phyloP scores from a whole-genome alignment of 2,329 filamentous ascomycete genomes.

The Fusarium sp. region DNA sequence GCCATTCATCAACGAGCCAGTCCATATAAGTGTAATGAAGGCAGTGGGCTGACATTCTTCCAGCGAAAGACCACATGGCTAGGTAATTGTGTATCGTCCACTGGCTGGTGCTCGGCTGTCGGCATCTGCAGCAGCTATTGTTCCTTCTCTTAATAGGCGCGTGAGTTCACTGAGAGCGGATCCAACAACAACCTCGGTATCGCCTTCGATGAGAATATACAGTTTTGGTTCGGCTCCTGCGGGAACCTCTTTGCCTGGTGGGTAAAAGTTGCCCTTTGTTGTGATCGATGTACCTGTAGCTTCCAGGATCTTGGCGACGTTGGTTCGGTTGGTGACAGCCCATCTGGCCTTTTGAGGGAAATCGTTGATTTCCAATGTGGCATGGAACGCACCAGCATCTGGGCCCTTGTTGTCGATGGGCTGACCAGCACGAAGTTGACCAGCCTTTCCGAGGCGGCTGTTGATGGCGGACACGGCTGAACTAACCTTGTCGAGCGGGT shows the following conservation, averaged over 20 bases:
- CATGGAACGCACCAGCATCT: constrained; percentile 95
- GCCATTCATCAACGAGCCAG: not conserved
- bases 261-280: constrained; percentile 93
- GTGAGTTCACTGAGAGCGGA: constrained; percentile 92
- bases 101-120: constrained; percentile 80
- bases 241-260: constrained; percentile 80
- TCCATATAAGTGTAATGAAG: not conserved
- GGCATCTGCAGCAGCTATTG: constrained; percentile 87
- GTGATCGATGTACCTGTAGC: constrained; percentile 95
- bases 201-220: constrained; percentile 97
- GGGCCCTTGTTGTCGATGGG: constrained; percentile 99
- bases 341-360: constrained; percentile 98
- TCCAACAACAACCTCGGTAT: constrained; percentile 91
- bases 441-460: constrained; percentile 86
- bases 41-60: not conserved
- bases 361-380: constrained; percentile 98
- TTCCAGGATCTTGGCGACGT: constrained; percentile 97
- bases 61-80: constrained; percentile 30
- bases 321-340: constrained; percentile 98
- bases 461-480: constrained; percentile 94
- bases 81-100: constrained; percentile 88
- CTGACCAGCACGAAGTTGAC: constrained; percentile 88
- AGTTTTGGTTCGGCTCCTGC: constrained; percentile 86
- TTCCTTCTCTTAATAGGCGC: constrained; percentile 87
- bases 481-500: constrained; percentile 84